Base-by-base conservation (phyloP, 805 yeast species). In the Kazachstania psychrophila region DNA sequence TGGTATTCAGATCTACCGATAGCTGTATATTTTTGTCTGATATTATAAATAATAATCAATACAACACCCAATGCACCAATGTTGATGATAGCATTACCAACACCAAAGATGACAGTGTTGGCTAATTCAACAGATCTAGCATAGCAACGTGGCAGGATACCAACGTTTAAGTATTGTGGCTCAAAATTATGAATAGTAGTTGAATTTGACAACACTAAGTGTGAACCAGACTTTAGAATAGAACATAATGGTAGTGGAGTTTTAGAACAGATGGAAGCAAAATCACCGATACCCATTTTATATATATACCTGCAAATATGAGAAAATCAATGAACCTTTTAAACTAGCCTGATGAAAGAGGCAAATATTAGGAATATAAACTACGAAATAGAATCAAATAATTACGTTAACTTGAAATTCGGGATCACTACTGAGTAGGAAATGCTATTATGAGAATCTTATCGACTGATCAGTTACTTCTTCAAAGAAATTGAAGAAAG, bases 1-100 rank as follows among this genome's bases (percentile, higher is more conserved):
- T 85, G 60, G 77, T 87, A 81, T 54, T 92, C 98, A 10, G 76
- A 68, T 42, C 97, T 70, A 4, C 96, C 97, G 40, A 92, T 88
- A 10, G 97, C 96, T 0, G 98, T 92, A 56, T 84, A 88, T 65
- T 89, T 86, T 41, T 79, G 67, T 54, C 88, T 69, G 30, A 88
- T 76, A 48, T 81, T 79, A 65, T 78, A 83, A 10, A 87, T 66
- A 38, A 88, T 82, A 48, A 86, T 70, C 34, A 79, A 65, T 25
- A 81, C 44, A 28, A 85, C 70, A 6, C 72, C 61, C 23, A 92
- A 61, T 0, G 85, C 75, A 1, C 81, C 86, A 36, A 89, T 76
- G 53, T 88, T 85, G 15, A 87, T 73, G 54, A 89, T 82, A 6
- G 94, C 86, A 44, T 79, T 82, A 20, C 96, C 96, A 11, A 85